Conservation (phyloP, 805 yeast species). For the Candida sanyiensis region DNA sequence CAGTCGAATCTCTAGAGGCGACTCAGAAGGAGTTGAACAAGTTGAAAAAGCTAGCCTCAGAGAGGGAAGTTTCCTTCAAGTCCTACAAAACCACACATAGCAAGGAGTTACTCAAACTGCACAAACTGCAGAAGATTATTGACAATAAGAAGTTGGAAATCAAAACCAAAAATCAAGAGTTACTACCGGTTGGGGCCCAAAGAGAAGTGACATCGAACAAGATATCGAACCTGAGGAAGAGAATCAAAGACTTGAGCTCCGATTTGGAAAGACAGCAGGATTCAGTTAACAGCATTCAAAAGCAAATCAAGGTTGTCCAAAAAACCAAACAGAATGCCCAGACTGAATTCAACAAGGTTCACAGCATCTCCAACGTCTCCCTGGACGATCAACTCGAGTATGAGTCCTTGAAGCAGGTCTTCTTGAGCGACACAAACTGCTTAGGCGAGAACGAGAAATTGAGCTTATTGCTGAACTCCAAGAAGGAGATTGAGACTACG, state of each 20-base stretch:
- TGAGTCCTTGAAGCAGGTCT: constrained; percentile 49
- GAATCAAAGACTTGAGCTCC: constrained; percentile 41
- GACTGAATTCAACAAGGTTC: constrained; percentile 27
- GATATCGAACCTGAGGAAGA: constrained; percentile 39
- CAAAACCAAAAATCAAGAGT: constrained; percentile 38
- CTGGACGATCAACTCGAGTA: constrained; percentile 53
- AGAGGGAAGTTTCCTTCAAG: constrained; percentile 34
- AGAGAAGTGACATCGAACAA: constrained; percentile 43
- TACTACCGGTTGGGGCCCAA: constrained; percentile 61
- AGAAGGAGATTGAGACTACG: constrained; percentile 37
- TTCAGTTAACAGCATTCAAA: constrained; percentile 36
- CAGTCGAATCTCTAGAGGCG: constrained; percentile 23
- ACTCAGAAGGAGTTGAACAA: constrained; percentile 27
- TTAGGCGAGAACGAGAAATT: constrained; percentile 48
- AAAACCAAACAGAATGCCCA: constrained; percentile 37
- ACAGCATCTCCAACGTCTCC: constrained; percentile 36
- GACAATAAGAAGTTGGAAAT: constrained; percentile 33
- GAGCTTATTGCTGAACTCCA: constrained; percentile 36
- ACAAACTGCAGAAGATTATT: constrained; percentile 36
- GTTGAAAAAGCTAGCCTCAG: constrained; percentile 30
- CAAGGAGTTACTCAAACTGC: constrained; percentile 37
- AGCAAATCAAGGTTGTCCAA: constrained; percentile 42
- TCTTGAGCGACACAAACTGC: constrained; percentile 54
- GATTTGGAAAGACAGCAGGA: constrained; percentile 51
- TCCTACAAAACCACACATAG: constrained; percentile 39